Conservation (phyloP, 495 filamentous ascomycete species). For the Schizothecium vesticola region DNA sequence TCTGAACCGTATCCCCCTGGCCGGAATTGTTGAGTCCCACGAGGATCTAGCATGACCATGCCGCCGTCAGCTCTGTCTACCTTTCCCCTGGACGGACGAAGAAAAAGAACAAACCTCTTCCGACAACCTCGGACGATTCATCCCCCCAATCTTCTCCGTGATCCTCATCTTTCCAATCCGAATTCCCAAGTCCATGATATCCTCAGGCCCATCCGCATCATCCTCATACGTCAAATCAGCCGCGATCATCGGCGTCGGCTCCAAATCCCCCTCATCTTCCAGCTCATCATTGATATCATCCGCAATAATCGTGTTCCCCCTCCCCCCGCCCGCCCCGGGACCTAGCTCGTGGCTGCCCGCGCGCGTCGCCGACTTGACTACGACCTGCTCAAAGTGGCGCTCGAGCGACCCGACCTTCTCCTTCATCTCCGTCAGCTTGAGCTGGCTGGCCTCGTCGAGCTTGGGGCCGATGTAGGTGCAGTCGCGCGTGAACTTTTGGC, state of each 20-base stretch:
- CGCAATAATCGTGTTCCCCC: conserved; percentile 31
- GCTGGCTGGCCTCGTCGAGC: conserved; percentile 55
- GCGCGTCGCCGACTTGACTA: conserved; percentile 31
- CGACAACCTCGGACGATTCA: conserved; percentile 54
- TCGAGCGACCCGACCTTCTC: conserved; percentile 64
- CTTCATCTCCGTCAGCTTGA: conserved; percentile 61
- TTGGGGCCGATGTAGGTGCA: conserved; percentile 62
- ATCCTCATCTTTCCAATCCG: conserved; percentile 65
- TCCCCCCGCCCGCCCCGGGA: background rate
- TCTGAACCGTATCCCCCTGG: background rate
- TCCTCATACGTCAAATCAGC: conserved; percentile 61
- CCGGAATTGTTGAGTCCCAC: background rate
- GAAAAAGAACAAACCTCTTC: conserved; percentile 52
- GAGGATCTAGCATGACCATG: conserved; percentile 17
- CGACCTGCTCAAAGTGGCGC: conserved; percentile 53
- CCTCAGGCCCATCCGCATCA: conserved; percentile 49
- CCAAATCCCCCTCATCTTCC: conserved; percentile 47
- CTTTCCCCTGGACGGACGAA: too few relatives aligned
- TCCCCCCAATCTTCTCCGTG: conserved; percentile 62
- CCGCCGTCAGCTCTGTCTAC: background rate
- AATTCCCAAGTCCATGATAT: conserved; percentile 65
- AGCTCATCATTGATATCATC: conserved; percentile 43
- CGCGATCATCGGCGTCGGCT: conserved; percentile 50
- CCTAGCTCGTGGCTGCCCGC: background rate
- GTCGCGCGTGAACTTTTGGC: conserved; percentile 53